These are phyloP conservation scores for Ustulina deusta DNA, from an alignment of 2,329 filamentous ascomycete species.

Conservation along the genomic window DNA sequence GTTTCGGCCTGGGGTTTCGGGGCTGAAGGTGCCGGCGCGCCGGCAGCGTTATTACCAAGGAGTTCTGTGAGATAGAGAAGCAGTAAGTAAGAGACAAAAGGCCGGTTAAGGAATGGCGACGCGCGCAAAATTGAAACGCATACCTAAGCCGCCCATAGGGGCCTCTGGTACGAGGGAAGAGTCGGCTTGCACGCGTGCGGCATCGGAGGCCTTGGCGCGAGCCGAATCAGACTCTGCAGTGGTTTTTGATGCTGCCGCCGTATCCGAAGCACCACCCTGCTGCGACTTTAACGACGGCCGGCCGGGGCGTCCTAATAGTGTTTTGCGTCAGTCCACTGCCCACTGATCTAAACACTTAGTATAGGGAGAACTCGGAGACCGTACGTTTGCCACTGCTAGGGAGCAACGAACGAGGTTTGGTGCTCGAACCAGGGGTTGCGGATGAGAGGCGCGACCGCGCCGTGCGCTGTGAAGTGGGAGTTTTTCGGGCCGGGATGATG, in stretches of 20 bases:
- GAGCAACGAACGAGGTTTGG: conserved; percentile 38
- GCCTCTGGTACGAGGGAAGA: conserved; percentile 45
- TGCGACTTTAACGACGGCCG: conserved; percentile 38
- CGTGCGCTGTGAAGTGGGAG: conserved; percentile 36
- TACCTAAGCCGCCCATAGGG: conserved; percentile 48
- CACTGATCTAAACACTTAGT: not conserved
- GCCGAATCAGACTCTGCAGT: conserved; percentile 36
- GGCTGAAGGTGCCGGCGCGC: conserved; percentile 10
- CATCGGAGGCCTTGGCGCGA: conserved; percentile 40
- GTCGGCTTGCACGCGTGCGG: conserved; percentile 34
- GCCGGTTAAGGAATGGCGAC: not conserved
- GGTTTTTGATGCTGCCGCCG: conserved; percentile 31
- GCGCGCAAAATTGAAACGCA: conserved; percentile 12
- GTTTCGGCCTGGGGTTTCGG: conserved; percentile 24
- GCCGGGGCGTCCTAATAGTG: conserved; percentile 42
- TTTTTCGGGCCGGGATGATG: conserved; percentile 39
- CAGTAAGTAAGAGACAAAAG: conserved; percentile 6
- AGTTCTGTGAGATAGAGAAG: conserved; percentile 24
- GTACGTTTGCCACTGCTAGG: conserved; percentile 39
- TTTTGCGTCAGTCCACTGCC: conserved; percentile 16
- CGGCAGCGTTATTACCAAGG: conserved; percentile 13
- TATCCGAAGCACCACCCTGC: conserved; percentile 26
- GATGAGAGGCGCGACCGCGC: conserved; percentile 43
- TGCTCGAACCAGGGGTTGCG: conserved; percentile 41
- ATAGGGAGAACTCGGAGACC: conserved; percentile 19